A percentile compares a stretch with the other conserved stretches of the same genome.
phyloP scores from a whole-genome alignment of 139 green algal species.

The Chlorella vulgaris region DNA sequence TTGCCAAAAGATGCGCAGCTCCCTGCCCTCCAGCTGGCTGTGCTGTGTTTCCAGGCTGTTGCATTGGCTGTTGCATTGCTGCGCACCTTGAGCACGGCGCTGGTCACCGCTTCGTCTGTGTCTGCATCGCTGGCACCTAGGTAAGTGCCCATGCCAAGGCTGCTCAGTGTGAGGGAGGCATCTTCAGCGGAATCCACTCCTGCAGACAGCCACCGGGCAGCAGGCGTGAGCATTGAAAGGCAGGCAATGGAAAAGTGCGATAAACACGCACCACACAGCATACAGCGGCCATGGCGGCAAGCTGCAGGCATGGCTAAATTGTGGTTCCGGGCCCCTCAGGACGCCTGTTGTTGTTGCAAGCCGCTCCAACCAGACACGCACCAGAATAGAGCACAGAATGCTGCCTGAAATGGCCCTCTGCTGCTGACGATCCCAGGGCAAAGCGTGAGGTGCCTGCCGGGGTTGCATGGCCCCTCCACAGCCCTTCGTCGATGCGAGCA shows the following conservation, averaged over 20 bases:
- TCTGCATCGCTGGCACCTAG: slow-evolving; percentile 57
- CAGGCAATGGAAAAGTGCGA: neutral
- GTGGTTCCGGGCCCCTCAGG: neutral
- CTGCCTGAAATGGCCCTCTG: slow-evolving; percentile 3
- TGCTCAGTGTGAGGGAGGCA: slow-evolving; percentile 52
- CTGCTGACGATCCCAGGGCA: neutral
- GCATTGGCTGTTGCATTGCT: neutral
- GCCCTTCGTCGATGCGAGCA: neutral
- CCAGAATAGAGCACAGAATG: slow-evolving; percentile 7
- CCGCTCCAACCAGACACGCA: too few species aligned
- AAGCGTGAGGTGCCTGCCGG: slow-evolving; percentile 1
- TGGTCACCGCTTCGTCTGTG: slow-evolving; percentile 65
- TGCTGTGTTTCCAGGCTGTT: neutral
- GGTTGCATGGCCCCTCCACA: slow-evolving; percentile 24
- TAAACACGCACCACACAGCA: neutral
- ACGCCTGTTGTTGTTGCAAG: neutral
- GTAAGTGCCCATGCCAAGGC: slow-evolving; percentile 76
- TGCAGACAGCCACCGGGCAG: neutral
- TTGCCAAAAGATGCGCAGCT: neutral
- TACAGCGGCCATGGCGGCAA: neutral
- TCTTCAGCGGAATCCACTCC: slow-evolving; percentile 20
- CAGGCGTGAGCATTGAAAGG: neutral
- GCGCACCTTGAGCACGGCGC: slow-evolving; percentile 25
- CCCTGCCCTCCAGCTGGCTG: neutral
- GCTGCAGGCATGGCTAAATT: neutral